Evolutionary conservation across 2,329 filamentous ascomycete species (phyloP).

Genomic region (Zymoseptoria brevis): DNA sequence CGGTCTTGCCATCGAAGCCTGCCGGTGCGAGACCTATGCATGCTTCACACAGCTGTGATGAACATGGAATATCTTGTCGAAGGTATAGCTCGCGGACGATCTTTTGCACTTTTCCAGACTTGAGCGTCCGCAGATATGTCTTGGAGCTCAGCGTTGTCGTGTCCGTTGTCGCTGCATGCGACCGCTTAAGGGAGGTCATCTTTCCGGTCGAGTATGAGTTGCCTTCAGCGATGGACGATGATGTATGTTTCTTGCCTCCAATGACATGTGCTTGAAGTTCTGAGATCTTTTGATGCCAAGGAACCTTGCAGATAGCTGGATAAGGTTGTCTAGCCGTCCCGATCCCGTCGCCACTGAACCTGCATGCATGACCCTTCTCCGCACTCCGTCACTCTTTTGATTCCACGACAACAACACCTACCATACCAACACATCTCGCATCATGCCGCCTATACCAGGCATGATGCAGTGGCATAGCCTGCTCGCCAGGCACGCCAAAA

Average conservation of each 20-base stretch:
- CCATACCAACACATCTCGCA: conserved; percentile 12
- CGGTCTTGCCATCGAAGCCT: conserved; percentile 69
- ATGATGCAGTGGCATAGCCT: conserved; percentile 31
- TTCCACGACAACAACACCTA: conserved; percentile 7
- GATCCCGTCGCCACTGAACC: too few relatives aligned
- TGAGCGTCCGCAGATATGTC: conserved; percentile 88
- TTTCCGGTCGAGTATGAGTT: background rate
- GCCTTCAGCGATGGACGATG: background rate
- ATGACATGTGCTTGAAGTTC: background rate
- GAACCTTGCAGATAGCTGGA: too few relatives aligned
- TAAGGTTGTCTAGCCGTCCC: too few relatives aligned
- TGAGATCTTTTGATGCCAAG: background rate
- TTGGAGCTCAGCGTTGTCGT: conserved; percentile 76
- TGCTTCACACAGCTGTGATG: conserved; percentile 72
- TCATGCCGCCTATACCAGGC: conserved; percentile 31
- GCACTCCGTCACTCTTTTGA: conserved; percentile 4
- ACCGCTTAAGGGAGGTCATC: conserved; percentile 58
- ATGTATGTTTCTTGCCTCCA: background rate
- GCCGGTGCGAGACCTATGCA: conserved; percentile 67
- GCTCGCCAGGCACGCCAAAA: conserved; percentile 28
- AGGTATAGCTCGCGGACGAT: conserved; percentile 95
- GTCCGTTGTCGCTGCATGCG: conserved; percentile 47
- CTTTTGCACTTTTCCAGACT: conserved; percentile 96
- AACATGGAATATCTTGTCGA: conserved; percentile 93
- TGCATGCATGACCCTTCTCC: too few relatives aligned